phyloP scores from a whole-genome alignment of 306 rosid species.

The Quercus rubra region DNA sequence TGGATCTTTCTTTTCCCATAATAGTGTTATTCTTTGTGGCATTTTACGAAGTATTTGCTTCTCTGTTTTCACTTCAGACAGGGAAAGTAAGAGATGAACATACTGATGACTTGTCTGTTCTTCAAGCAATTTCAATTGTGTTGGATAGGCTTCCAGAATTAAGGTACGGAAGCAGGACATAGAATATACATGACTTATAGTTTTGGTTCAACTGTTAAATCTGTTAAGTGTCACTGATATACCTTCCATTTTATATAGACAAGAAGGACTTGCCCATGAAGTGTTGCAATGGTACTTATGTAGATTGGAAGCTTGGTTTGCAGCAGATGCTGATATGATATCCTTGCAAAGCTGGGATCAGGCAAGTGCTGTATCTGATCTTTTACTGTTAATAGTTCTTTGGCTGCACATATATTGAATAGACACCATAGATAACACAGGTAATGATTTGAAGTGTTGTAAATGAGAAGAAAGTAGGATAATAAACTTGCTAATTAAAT shows the following conservation, averaged over 20 bases:
- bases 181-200: neutral
- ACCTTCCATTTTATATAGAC: constrained; percentile 35
- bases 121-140: constrained; percentile 58
- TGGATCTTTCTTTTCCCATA: neutral
- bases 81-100: constrained; percentile 67
- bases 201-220: constrained; percentile 8
- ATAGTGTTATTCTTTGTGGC: neutral
- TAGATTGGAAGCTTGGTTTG: constrained; percentile 91
- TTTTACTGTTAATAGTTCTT: neutral
- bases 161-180: constrained; percentile 32
- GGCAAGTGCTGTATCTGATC: constrained; percentile 38
- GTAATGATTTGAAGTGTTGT: neutral
- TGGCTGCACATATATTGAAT: neutral
- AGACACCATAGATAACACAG: neutral
- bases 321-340: constrained; percentile 80
- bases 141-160: constrained; percentile 57
- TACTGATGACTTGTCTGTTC: constrained; percentile 61
- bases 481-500: neutral
- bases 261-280: constrained; percentile 62
- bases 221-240: constrained; percentile 6
- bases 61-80: constrained; percentile 36
- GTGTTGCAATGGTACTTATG: constrained; percentile 76
- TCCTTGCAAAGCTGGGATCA: constrained; percentile 77
- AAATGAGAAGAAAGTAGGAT: neutral
- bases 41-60: constrained; percentile 15